These are phyloP conservation scores for Anastatica hierochuntica DNA, from an alignment of 345 rosid species.

Conservation along the genomic window DNA sequence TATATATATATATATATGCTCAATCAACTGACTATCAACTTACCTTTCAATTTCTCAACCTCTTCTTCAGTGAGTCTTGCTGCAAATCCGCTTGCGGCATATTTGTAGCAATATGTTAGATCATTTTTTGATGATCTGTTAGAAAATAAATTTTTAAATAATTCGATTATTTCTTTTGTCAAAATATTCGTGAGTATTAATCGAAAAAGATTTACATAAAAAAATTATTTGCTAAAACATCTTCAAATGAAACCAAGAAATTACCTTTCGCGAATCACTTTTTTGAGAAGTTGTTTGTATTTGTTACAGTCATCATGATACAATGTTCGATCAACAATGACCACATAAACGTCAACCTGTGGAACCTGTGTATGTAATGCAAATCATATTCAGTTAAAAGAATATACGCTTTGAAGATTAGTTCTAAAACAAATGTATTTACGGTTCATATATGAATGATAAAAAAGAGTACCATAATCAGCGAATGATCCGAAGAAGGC, in stretches of 20 bases:
- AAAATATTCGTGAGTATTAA: too few relatives aligned
- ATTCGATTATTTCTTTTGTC: too few relatives aligned
- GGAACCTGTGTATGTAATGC: too few relatives aligned
- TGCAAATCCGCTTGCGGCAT: constrained; percentile 8
- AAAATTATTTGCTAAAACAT: not conserved
- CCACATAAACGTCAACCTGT: not conserved
- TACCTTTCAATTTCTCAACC: constrained; percentile 10
- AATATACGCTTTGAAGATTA: not conserved
- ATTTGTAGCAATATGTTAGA: constrained; percentile 5
- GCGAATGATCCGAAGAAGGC: not conserved
- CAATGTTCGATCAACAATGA: not conserved
- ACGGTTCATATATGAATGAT: not conserved
- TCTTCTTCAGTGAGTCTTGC: constrained; percentile 13
- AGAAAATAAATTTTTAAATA: too few relatives aligned
- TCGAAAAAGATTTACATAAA: too few relatives aligned
- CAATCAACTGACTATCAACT: too few relatives aligned
- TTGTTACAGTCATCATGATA: constrained; percentile 12
- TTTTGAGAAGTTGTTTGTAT: constrained; percentile 8
- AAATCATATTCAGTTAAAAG: not conserved
- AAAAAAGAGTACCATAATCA: not conserved
- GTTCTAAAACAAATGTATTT: not conserved
- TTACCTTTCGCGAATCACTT: constrained; percentile 3
- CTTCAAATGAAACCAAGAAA: not conserved
- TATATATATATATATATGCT: too few relatives aligned
- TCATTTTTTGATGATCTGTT: constrained; percentile 2